A percentile compares a stretch with the other conserved stretches of the same genome.
phyloP scores from a whole-genome alignment of 2,329 filamentous ascomycete species.

The Lasiodiplodia sp. region DNA sequence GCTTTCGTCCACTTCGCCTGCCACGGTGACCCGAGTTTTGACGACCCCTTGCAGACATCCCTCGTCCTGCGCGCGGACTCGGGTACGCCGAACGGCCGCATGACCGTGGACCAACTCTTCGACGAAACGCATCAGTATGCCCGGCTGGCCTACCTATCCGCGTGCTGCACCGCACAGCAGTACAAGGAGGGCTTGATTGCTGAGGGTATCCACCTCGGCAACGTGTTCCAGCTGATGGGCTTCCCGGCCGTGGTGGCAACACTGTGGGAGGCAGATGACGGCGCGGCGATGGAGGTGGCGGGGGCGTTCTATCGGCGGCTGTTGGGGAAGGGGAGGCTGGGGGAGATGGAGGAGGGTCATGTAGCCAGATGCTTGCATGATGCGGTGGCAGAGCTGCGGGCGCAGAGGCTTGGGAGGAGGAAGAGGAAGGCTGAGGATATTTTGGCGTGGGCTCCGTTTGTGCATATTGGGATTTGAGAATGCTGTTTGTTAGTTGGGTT shows the following conservation, averaged over 20 bases:
- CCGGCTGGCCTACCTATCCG: conserved; percentile 47
- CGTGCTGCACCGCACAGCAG: conserved; percentile 47
- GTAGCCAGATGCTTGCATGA: conserved; percentile 28
- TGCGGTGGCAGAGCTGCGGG: conserved; percentile 29
- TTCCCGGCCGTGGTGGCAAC: conserved; percentile 46
- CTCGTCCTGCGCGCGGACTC: too few relatives aligned
- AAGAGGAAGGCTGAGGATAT: conserved; percentile 18
- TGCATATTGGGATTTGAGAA: conserved; percentile 36
- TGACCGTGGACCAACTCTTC: conserved; percentile 2
- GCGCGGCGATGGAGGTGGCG: conserved; percentile 37
- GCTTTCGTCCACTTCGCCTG: too few relatives aligned
- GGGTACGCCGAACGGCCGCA: conserved; percentile 3
- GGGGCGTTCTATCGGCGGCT: conserved; percentile 34
- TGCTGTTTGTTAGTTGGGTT: too few relatives aligned
- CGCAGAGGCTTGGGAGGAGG: conserved; percentile 16
- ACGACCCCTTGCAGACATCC: too few relatives aligned
- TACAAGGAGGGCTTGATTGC: conserved; percentile 36
- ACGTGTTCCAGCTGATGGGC: conserved; percentile 47
- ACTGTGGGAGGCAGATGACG: conserved; percentile 42
- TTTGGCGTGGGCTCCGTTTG: conserved; percentile 35
- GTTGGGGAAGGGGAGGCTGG: neutral
- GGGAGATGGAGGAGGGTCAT: neutral
- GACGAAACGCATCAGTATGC: conserved; percentile 28
- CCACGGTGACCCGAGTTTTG: too few relatives aligned
- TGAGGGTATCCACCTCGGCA: conserved; percentile 46